Percentiles rank a stretch among this genome's conserved stretches.
Evolutionary conservation across 164 flowering plant genomes (phyloP).

Genomic region (Cinnamomum micranthum): DNA sequence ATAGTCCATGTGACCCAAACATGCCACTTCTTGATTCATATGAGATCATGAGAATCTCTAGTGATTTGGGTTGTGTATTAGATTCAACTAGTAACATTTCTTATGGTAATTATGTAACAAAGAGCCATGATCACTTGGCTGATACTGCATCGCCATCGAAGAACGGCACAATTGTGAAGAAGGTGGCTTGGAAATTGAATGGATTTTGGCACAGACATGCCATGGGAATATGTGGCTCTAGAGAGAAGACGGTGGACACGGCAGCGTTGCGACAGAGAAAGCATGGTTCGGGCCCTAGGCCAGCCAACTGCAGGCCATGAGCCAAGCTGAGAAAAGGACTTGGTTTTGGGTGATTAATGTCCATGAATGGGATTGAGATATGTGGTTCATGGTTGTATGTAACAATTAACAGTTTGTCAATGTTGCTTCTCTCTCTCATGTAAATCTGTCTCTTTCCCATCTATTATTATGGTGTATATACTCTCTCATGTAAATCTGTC

Average conservation of each 20-base stretch:
- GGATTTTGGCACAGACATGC: slow-evolving; percentile 30
- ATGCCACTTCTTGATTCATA: slow-evolving; percentile 45
- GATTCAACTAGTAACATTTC: slow-evolving; percentile 13
- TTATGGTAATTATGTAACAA: background rate
- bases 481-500: background rate
- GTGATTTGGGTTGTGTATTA: slow-evolving; percentile 28
- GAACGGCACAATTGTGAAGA: slow-evolving; percentile 11
- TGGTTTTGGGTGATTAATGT: background rate
- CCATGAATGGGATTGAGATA: background rate
- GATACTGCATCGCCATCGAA: background rate
- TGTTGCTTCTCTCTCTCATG: background rate
- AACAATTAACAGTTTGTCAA: too few species aligned
- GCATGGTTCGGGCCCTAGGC: background rate
- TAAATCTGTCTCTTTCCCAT: background rate
- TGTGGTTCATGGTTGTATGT: background rate
- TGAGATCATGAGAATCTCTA: slow-evolving; percentile 46
- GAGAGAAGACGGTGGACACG: background rate
- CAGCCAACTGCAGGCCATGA: background rate
- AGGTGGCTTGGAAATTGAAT: slow-evolving; percentile 10
- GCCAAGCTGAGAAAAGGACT: background rate
- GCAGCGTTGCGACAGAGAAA: background rate
- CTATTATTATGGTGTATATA: background rate
- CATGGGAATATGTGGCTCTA: slow-evolving; percentile 27
- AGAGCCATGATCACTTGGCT: background rate
- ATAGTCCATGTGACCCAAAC: slow-evolving; percentile 11